phyloP scores from a whole-genome alignment of 2,329 filamentous ascomycete species.

The Monilinia fructicola region DNA sequence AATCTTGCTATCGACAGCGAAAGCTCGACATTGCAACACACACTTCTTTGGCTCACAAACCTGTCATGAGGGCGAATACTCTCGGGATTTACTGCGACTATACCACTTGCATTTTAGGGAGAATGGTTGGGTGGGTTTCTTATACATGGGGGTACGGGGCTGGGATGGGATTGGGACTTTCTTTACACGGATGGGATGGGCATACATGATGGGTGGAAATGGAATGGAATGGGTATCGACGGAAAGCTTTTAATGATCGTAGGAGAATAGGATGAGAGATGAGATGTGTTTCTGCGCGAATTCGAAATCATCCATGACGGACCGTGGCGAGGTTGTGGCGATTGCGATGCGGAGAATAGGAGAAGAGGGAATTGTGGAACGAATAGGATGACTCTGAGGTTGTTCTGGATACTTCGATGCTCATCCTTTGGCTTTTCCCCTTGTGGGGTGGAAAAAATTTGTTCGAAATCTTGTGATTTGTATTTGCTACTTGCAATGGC shows the following conservation, averaged over 20 bases:
- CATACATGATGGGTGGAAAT: constrained; percentile 12
- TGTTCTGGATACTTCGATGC: constrained; percentile 14
- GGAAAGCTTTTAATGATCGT: constrained; percentile 11
- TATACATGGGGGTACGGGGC: background rate
- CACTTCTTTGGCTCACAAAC: constrained; percentile 1
- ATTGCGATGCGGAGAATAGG: background rate
- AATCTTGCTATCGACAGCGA: constrained; percentile 5
- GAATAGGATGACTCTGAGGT: constrained; percentile 11
- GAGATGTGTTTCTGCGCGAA: background rate
- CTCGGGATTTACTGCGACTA: constrained; percentile 8
- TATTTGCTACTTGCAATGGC: constrained; percentile 9
- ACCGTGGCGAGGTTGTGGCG: constrained; percentile 1
- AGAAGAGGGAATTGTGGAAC: constrained; percentile 7
- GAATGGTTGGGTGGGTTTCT: constrained; percentile 10
- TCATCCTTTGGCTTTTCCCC: background rate
- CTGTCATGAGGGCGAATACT: constrained; percentile 5
- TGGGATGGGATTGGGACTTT: constrained; percentile 2
- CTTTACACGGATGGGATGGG: constrained; percentile 2
- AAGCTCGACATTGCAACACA: constrained; percentile 11
- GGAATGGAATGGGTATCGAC: background rate
- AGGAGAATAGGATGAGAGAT: constrained; percentile 6
- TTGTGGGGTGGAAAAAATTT: constrained; percentile 4
- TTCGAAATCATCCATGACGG: constrained; percentile 1
- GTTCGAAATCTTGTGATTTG: background rate
- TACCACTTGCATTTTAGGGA: constrained; percentile 19